These are phyloP conservation scores for Linderina pennispora DNA, from an alignment of 192 early-diverging fungal genomes.

Conservation along the genomic window DNA sequence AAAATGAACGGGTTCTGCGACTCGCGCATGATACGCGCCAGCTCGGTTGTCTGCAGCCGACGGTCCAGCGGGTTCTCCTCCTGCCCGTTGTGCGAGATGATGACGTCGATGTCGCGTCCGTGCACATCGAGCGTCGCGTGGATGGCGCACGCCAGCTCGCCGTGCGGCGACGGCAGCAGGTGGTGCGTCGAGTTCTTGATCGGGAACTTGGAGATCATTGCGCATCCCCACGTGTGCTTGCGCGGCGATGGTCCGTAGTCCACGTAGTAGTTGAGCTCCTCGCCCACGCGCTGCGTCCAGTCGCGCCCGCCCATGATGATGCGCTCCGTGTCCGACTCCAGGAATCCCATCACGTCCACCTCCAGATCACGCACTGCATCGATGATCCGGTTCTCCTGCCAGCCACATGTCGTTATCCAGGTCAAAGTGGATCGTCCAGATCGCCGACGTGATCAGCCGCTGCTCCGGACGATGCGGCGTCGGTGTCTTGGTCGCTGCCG, in stretches of 20 bases:
- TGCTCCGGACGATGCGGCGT: constrained; percentile 56
- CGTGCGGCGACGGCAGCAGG: constrained; percentile 71
- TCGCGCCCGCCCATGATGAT: constrained; percentile 86
- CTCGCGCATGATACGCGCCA: constrained; percentile 72
- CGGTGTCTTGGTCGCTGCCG: constrained; percentile 48
- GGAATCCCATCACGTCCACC: constrained; percentile 71
- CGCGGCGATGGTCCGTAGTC: constrained; percentile 81
- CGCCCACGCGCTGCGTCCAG: constrained; percentile 69
- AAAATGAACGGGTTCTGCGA: constrained; percentile 71
- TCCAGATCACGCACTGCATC: constrained; percentile 70
- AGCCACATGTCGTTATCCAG: constrained; percentile 84
- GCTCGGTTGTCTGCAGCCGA: constrained; percentile 66
- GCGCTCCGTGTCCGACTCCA: constrained; percentile 72
- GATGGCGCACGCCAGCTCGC: constrained; percentile 79
- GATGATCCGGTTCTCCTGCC: constrained; percentile 64
- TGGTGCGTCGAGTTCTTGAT: constrained; percentile 68
- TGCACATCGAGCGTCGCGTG: constrained; percentile 81
- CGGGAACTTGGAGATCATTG: constrained; percentile 82
- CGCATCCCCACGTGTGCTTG: constrained; percentile 84
- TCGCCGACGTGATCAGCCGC: constrained; percentile 65
- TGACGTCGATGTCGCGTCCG: constrained; percentile 72
- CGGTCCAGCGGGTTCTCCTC: constrained; percentile 72
- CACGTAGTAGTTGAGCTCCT: constrained; percentile 69
- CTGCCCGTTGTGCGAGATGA: constrained; percentile 80
- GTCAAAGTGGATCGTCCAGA: constrained; percentile 85